phyloP scores from a whole-genome alignment of 208 protist species.

The Leishmania mexicana region DNA sequence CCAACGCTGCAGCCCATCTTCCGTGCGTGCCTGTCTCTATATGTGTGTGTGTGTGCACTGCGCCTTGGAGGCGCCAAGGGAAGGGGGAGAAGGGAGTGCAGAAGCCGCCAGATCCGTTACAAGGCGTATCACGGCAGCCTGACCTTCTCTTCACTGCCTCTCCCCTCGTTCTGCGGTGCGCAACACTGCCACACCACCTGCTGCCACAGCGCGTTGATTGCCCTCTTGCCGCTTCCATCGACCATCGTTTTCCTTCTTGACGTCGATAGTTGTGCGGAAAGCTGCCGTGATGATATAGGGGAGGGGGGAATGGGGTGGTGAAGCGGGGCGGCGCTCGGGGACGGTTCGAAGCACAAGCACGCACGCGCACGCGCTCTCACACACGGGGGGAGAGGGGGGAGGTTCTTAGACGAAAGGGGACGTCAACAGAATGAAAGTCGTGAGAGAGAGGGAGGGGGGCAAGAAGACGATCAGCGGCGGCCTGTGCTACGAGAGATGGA shows the following conservation, averaged over 20 bases:
- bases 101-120: not conserved
- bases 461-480: not conserved
- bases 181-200: not conserved
- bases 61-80: not conserved
- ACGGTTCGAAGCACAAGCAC: not conserved
- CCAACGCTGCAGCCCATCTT: not conserved
- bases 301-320: not conserved
- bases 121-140: not conserved
- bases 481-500: conserved; percentile 6
- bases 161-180: not conserved
- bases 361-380: not conserved
- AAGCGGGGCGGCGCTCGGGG: not conserved
- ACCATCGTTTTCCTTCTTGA: not conserved
- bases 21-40: not conserved
- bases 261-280: not conserved
- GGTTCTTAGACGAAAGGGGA: not conserved
- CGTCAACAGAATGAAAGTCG: not conserved
- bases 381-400: not conserved
- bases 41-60: not conserved
- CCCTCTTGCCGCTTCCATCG: not conserved
- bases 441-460: not conserved
- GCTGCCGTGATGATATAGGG: not conserved
- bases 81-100: not conserved
- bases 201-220: not conserved
- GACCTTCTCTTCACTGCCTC: not conserved